phyloP scores from a whole-genome alignment of 2,329 filamentous ascomycete genomes.

The Hypoxylon sp. region DNA sequence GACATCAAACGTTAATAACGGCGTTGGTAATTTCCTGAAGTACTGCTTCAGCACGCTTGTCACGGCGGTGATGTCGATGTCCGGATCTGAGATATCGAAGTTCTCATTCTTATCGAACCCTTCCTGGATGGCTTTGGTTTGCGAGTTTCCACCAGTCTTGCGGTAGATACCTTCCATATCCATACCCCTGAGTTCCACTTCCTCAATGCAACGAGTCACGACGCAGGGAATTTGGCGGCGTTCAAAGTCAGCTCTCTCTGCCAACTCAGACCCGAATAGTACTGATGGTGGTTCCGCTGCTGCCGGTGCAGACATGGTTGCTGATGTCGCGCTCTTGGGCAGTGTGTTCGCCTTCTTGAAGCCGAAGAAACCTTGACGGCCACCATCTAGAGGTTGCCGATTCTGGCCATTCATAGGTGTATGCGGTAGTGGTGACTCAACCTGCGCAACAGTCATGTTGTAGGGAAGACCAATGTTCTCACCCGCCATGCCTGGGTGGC shows the following conservation, averaged over 20 bases:
- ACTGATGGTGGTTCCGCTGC: conserved; percentile 68
- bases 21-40: conserved; percentile 91
- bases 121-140: conserved; percentile 90
- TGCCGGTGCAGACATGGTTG: conserved; percentile 58
- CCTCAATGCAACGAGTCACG: conserved; percentile 93
- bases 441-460: conserved; percentile 73
- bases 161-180: conserved; percentile 98
- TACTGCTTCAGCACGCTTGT: conserved; percentile 98
- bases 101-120: conserved; percentile 90
- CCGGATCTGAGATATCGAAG: conserved; percentile 93
- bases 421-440: conserved; percentile 63
- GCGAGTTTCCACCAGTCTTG: conserved; percentile 93
- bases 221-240: conserved; percentile 90
- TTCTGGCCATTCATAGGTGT: conserved; percentile 53
- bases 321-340: conserved; percentile 66
- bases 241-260: conserved; percentile 88
- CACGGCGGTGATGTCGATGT: conserved; percentile 95
- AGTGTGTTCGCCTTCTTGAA: conserved; percentile 67
- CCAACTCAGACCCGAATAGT: conserved; percentile 91
- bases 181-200: conserved; percentile 96
- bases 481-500: conserved; percentile 67
- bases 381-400: conserved; percentile 53
- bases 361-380: conserved; percentile 77
- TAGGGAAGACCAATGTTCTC: conserved; percentile 80
- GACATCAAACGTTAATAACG: conserved; percentile 90